These are phyloP conservation scores for Erythrophleum fordii DNA, from an alignment of 306 rosid genomes.

Conservation along the genomic window DNA sequence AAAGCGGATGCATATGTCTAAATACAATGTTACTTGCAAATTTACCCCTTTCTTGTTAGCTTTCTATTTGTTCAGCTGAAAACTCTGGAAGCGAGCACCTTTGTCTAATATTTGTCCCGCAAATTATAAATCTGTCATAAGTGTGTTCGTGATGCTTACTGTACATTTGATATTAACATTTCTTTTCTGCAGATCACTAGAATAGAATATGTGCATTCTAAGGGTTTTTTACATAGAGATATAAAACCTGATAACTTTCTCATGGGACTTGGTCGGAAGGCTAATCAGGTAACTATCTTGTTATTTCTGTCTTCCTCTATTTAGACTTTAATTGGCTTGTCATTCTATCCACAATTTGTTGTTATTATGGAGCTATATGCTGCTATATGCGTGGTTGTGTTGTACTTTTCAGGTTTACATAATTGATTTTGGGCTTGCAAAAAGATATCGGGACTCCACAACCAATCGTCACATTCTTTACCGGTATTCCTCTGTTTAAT, in stretches of 20 bases:
- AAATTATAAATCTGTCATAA: not conserved
- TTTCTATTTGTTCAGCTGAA: conserved; percentile 5
- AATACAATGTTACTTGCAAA: not conserved
- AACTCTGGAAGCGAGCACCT: not conserved
- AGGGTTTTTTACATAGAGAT: conserved; percentile 93
- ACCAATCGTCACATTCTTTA: conserved; percentile 95
- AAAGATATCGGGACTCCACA: conserved; percentile 82
- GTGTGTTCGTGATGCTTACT: not conserved
- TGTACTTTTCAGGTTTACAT: conserved; percentile 73
- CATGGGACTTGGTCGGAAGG: conserved; percentile 98
- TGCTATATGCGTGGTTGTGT: conserved; percentile 19
- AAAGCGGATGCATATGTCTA: not conserved
- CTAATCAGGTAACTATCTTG: conserved; percentile 75
- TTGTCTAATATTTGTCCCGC: not conserved
- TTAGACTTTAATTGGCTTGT: not conserved
- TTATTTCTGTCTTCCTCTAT: conserved; percentile 15
- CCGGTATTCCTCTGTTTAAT: conserved; percentile 51
- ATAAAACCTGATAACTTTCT: conserved; percentile 97
- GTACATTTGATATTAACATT: not conserved
- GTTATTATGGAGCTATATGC: not conserved
- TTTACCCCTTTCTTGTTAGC: not conserved
- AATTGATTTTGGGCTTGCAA: conserved; percentile 96
- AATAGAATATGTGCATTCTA: conserved; percentile 90
- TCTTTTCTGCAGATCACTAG: conserved; percentile 65
- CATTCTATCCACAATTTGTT: conserved; percentile 18